These are phyloP conservation scores for Atkinsonella texensis DNA, from an alignment of 2,329 filamentous ascomycete species.

Conservation along the genomic window DNA sequence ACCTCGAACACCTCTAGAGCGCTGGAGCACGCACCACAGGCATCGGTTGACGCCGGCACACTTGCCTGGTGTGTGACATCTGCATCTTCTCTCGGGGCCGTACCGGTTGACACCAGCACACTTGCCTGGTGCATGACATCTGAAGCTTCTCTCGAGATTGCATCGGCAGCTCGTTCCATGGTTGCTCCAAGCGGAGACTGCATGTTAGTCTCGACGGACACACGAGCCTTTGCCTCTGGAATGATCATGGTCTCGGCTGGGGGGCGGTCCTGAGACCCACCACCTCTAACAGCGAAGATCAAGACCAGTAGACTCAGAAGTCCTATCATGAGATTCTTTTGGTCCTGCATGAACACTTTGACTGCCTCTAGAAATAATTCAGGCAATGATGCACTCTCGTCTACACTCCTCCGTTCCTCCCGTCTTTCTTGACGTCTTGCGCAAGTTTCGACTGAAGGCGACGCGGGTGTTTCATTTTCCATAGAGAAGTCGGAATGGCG, in stretches of 20 bases:
- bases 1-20: slow-evolving; percentile 3
- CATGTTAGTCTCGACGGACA: not conserved
- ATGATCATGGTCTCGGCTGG: not conserved
- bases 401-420: slow-evolving; percentile 16
- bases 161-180: slow-evolving; percentile 6
- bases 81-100: slow-evolving; percentile 12
- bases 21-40: slow-evolving; percentile 13
- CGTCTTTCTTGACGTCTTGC: slow-evolving; percentile 20
- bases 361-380: slow-evolving; percentile 42
- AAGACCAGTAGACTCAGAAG: slow-evolving; percentile 42
- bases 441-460: slow-evolving; percentile 14
- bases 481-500: slow-evolving; percentile 7
- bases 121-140: slow-evolving; percentile 3
- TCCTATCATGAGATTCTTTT: slow-evolving; percentile 47
- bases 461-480: slow-evolving; percentile 9
- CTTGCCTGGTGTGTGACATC: slow-evolving; percentile 4
- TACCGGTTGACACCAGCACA: slow-evolving; percentile 8
- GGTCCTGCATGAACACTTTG: slow-evolving; percentile 42
- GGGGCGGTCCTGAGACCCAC: slow-evolving; percentile 10
- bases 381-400: slow-evolving; percentile 35
- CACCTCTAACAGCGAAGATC: slow-evolving; percentile 31
- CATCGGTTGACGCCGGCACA: slow-evolving; percentile 9
- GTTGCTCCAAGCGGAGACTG: not conserved
- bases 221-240: not conserved
- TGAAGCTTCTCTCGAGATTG: slow-evolving; percentile 16